A percentile compares a stretch with the other conserved stretches of the same genome.
Evolutionary conservation across 2,329 filamentous ascomycete species (phyloP).

Genomic region (Apiospora malaysiana): DNA sequence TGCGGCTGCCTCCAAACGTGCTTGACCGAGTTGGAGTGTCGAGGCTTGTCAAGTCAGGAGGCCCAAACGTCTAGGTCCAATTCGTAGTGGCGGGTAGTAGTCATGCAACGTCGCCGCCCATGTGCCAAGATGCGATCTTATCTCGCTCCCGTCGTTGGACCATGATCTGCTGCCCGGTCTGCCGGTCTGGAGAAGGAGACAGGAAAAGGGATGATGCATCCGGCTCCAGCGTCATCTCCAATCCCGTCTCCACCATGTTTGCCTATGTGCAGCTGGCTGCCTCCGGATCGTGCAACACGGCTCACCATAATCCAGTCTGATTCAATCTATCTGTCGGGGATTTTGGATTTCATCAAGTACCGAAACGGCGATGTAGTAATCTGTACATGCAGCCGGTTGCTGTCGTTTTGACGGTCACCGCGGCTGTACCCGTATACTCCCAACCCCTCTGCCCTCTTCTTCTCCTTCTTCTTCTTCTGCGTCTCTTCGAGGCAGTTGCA

Average conservation of each 20-base stretch:
- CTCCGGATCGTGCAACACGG: background rate
- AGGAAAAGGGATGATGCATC: background rate
- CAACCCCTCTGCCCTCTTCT: too few species aligned
- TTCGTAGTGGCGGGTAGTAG: background rate
- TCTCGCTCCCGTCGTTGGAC: constrained; percentile 1
- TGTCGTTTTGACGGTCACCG: background rate
- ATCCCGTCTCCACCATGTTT: background rate
- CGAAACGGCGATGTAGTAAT: background rate
- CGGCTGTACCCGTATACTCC: background rate
- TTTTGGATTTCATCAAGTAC: background rate
- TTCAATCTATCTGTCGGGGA: background rate
- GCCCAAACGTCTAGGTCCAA: constrained; percentile 1
- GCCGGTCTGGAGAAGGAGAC: background rate
- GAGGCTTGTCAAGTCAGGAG: constrained; percentile 6
- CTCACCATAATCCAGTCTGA: background rate
- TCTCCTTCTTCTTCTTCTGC: too few species aligned
- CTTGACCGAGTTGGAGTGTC: background rate
- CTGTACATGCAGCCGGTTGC: background rate
- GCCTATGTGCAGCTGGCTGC: background rate
- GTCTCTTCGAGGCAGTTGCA: background rate
- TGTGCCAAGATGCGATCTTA: background rate
- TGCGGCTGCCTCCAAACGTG: too few species aligned
- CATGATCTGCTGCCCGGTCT: background rate
- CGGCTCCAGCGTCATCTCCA: background rate
- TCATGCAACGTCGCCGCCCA: background rate